Evolutionary conservation across 2,329 filamentous ascomycete genomes (phyloP), one percentile per base, ranked within the genome.

Genomic region (Colletotrichum lindemuthianum): DNA sequence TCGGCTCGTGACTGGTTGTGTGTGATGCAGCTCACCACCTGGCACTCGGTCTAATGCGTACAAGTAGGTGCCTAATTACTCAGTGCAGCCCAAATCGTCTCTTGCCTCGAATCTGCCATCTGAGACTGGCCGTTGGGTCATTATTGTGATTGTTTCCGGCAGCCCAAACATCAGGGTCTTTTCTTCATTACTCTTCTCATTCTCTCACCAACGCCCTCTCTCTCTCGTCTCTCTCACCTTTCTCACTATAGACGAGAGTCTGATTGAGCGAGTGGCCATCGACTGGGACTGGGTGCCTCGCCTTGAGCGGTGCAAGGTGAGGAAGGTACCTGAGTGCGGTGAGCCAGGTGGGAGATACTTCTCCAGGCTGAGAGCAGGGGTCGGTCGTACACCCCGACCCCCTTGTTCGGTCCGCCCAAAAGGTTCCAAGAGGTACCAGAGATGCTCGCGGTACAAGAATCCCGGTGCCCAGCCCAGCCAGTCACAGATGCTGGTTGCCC

Each of bases 401-500:
- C 58, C 63, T 32, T 65, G 63, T 55, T 52, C 24, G 41, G 8
- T 55, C 51, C 40, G 36, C 51, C 41, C 56, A 47, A 43, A 57
- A 56, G 63, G 58, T 63, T 49, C 51, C 63, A 3, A 53, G 55
- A 61, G 39, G 59, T 60, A 60, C 58, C 45, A 33, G 45, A 24
- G 39, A 52, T 60, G 54, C 58, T 32, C 12, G 45, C n/a, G 36
- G 41, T 61, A 61, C 59, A 56, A 15, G 45, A 37, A 34, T 16
- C 57, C 53, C 54, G 60, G 39, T 44, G 52, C 44, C 36, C 44
- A 39, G 32, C 41, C 10, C 49, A 66, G 60, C 63, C 63, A 66
- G 53, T 66, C 54, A 66, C 48, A 63, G 59, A 44, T 16, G 48
- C 48, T 37, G 32, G 48, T 64, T 58, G 43, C 60, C 63, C 59